Evolutionary conservation across 495 filamentous ascomycete species (phyloP), one percentile per base, ranked within the genome.

Genomic region (Penicillium tannophilum): DNA sequence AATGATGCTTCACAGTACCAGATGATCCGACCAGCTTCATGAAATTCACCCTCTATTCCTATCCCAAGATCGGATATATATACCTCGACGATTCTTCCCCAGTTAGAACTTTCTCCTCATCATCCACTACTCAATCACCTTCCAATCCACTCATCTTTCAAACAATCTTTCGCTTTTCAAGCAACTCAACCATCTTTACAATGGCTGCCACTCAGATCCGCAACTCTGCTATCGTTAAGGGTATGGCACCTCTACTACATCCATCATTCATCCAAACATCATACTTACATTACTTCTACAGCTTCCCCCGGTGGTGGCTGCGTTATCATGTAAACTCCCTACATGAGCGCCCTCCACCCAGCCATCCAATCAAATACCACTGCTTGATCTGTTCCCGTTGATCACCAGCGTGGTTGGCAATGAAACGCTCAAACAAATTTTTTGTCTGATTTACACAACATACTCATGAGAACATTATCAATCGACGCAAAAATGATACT

Each of bases 241-340:
- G 74, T 75, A 63, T 51, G 64, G 57, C 20, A 26, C 41, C 44
- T 7, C 39, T 16, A 8, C 8, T 17, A 3, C 19, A 28, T 28
- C 1, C 6, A 28, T 28, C 9, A n/a, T 9, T 26, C 30, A 44
- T 16, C 17, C 47, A 3, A 2, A 7, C 28, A 28, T 36, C 16
- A 55, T 59, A 61, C 63, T 62, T 52, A 69, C 43, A 53, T 55
- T 44, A n/a, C 24, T 14, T 61, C 28, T 42, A 56, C 31, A 64
- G 72, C 67, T 50, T 67, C 70, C 62, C 71, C 75, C 57, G 69
- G 70, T 52, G 70, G 66, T 64, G 73, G 75, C 60, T 77, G 75
- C 66, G 64, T 73, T 54, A 62, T 77, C 59, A 76, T 76, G 74
- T 69, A 69, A 64, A 57, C 48, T 44, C 3, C 43, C 45, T 62